Evolutionary conservation across 805 yeast genomes (phyloP), one percentile per base, ranked within the genome.

Genomic region (Candida rishiriensis): DNA sequence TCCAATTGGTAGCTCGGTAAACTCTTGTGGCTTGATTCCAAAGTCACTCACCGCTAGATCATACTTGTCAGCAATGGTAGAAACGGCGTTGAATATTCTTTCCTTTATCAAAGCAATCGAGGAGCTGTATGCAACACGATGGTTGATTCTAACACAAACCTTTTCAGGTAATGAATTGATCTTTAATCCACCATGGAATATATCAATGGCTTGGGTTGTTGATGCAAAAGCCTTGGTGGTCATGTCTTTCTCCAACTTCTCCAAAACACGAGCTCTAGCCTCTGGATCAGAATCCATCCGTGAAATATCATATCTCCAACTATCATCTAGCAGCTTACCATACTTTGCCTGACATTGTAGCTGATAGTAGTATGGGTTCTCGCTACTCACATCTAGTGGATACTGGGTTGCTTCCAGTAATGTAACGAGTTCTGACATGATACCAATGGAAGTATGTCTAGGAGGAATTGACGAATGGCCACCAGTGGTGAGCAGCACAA

Each of bases 341-440:
- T 81, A 72, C 39, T 73, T 73, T 0, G 89, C 91, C 43, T 75
- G 54, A 63, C 95, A 86, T 56, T 81, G 81, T 51, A 83, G 63
- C 69, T 15, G 58, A 39, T 30, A 63, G 67, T 2, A 77, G 65
- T 30, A 62, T 6, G 80, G 80, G 52, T 73, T 75, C 16, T 54
- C 59, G 40, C 68, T 66, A 12, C 73, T 63, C 32, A 75, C 55
- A 21, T 69, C 55, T 17, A 71, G 63, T 15, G 63, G 59, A 45
- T 62, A 73, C 32, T 56, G 68, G 14, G 43, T 42, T n/a, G 57
- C 61, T 46, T 75, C 79, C 35, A 73, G 59, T 34, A 51, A 55
- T 17, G 55, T 62, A 15, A 73, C 62, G 44, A 75, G 58, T 44
- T 68, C 66, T 3, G 76, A 64, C 56, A 73, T 58, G 3, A 73